phyloP scores from a whole-genome alignment of 768 basidiomycete species.

The Mycena pura region DNA sequence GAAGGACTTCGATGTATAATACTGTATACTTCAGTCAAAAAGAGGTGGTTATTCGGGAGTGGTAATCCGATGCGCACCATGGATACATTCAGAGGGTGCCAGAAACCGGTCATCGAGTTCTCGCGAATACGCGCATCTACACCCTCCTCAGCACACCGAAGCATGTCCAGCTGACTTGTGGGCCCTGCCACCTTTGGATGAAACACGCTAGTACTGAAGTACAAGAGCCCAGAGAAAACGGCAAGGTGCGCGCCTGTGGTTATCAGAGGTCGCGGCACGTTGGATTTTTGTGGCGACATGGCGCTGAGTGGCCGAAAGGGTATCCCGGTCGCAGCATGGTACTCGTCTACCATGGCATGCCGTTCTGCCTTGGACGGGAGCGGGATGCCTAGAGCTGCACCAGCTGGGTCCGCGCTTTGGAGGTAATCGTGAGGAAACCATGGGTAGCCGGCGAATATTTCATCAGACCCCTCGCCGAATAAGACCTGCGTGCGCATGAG shows the following conservation, averaged over 20 bases:
- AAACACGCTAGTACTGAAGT: not conserved
- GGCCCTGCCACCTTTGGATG: not conserved
- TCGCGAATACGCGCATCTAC: not conserved
- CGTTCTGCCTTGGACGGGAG: conserved; percentile 17
- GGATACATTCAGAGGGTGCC: conserved; percentile 18
- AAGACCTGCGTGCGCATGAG: no score
- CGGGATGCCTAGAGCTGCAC: not conserved
- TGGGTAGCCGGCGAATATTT: conserved; percentile 4
- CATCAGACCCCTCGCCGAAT: conserved; percentile 15
- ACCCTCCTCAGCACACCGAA: conserved; percentile 8
- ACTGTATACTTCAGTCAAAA: not conserved
- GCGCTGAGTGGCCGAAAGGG: no score
- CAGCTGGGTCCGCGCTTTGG: not conserved
- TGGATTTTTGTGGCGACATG: not conserved
- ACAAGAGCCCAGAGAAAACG: not conserved
- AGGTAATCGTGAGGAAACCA: conserved; percentile 4
- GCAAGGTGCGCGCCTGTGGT: not conserved
- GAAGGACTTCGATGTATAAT: conserved; percentile 6
- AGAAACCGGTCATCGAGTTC: conserved; percentile 8
- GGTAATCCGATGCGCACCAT: conserved; percentile 2
- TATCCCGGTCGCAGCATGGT: not conserved
- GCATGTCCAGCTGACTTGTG: not conserved
- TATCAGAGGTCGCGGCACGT: not conserved
- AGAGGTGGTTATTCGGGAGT: not conserved
- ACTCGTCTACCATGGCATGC: not conserved